Conservation (phyloP, 192 early-diverging fungal species). For the Backusella parvicylindrica region DNA sequence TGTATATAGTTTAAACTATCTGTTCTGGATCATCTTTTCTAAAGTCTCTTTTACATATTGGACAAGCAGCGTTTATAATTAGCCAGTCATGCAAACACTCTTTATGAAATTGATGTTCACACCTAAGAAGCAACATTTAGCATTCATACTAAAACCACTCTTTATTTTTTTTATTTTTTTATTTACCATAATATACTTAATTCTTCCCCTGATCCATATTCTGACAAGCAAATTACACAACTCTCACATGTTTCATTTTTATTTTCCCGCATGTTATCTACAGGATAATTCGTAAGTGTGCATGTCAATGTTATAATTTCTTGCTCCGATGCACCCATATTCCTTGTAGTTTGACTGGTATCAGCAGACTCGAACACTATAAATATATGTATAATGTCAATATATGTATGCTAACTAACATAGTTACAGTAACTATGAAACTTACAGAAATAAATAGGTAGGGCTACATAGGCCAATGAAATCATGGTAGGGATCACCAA, state of each 20-base stretch:
- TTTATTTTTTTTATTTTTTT: not conserved
- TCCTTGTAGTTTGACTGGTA: slow-evolving; percentile 40
- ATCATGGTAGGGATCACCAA: slow-evolving; percentile 50
- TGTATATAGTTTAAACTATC: not conserved
- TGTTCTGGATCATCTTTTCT: slow-evolving; percentile 28
- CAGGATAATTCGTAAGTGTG: slow-evolving; percentile 60
- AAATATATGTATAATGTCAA: slow-evolving; percentile 19
- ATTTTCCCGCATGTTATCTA: not conserved
- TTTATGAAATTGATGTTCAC: slow-evolving; percentile 79
- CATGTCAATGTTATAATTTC: slow-evolving; percentile 48
- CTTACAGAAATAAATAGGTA: not conserved
- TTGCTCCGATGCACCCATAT: slow-evolving; percentile 62
- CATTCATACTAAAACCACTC: not conserved
- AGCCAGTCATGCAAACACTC: slow-evolving; percentile 84
- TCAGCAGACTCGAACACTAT: not conserved
- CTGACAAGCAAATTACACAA: slow-evolving; percentile 75
- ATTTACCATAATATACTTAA: slow-evolving; percentile 61
- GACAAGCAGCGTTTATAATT: slow-evolving; percentile 67
- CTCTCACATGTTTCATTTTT: not conserved
- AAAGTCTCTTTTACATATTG: slow-evolving; percentile 65
- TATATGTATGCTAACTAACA: slow-evolving; percentile 45
- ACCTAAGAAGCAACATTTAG: slow-evolving; percentile 7
- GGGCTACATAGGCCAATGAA: not conserved
- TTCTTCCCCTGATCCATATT: slow-evolving; percentile 74
- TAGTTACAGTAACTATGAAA: not conserved